These are phyloP conservation scores for Alternaria gansuensis DNA, from an alignment of 2,329 filamentous ascomycete species.

Conservation along the genomic window DNA sequence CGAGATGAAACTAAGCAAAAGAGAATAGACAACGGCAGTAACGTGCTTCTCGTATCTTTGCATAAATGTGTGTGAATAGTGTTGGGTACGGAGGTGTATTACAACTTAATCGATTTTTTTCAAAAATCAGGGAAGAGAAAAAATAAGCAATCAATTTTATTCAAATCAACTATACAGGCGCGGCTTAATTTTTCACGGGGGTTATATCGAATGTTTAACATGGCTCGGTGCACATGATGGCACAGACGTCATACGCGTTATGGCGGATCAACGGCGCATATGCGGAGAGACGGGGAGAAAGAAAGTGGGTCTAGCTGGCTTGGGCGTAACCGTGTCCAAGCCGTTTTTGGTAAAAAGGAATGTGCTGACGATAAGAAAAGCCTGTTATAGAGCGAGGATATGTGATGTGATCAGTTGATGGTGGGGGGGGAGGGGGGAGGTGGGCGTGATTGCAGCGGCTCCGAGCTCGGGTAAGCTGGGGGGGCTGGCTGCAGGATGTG, in stretches of 20 bases:
- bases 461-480: conserved; percentile 8
- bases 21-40: neutral
- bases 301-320: neutral
- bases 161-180: neutral
- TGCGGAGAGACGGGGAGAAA: conserved; percentile 5
- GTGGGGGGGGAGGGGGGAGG: conserved; percentile 2
- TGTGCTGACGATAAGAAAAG: conserved; percentile 19
- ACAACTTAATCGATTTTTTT: neutral
- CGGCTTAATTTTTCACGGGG: neutral
- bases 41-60: neutral
- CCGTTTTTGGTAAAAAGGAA: conserved; percentile 10
- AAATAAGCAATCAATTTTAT: no score
- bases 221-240: conserved; percentile 2
- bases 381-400: conserved; percentile 14
- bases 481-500: conserved; percentile 10
- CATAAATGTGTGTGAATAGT: neutral
- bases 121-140: no score
- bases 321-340: neutral
- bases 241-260: conserved; percentile 5
- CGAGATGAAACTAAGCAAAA: neutral
- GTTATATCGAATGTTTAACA: neutral
- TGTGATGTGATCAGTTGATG: conserved; percentile 1
- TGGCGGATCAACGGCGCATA: conserved; percentile 9
- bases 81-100: neutral
- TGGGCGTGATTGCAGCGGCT: conserved; percentile 7